Percentiles rank a stretch among this genome's conserved stretches.
These are phyloP conservation scores for Populus davidiana DNA, from an alignment of 345 rosid genomes.

Conservation along the genomic window DNA sequence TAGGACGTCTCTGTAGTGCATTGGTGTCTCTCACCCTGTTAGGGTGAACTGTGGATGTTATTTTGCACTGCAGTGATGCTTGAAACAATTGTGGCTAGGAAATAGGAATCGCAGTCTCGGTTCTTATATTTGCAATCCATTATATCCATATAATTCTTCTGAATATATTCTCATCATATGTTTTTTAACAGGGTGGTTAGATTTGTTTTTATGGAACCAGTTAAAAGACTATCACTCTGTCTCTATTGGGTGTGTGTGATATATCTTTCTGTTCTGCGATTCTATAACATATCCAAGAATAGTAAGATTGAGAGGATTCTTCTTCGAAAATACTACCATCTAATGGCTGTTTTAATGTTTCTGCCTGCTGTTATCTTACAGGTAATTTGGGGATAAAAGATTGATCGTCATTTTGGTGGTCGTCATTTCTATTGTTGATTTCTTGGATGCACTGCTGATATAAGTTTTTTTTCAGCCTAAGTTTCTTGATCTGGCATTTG, in stretches of 20 bases:
- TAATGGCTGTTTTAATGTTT: constrained; percentile 95
- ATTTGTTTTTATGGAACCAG: constrained; percentile 73
- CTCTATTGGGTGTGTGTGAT: constrained; percentile 73
- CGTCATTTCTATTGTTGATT: background rate
- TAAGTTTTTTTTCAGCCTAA: constrained; percentile 58
- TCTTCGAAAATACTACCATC: constrained; percentile 93
- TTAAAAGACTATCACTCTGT: constrained; percentile 73
- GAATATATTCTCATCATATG: constrained; percentile 19
- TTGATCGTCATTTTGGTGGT: background rate
- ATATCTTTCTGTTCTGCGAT: constrained; percentile 60
- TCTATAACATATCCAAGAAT: constrained; percentile 77
- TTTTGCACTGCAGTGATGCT: background rate
- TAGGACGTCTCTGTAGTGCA: background rate
- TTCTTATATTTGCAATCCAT: background rate
- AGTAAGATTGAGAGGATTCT: constrained; percentile 93
- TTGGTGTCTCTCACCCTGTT: background rate
- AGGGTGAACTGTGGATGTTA: background rate
- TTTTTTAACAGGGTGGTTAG: constrained; percentile 56
- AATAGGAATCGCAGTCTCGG: background rate
- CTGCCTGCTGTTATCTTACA: constrained; percentile 90
- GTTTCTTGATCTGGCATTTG: constrained; percentile 96
- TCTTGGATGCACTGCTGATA: constrained; percentile 7
- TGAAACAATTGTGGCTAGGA: background rate
- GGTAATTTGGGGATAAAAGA: constrained; percentile 44
- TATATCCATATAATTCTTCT: background rate